Evolutionary conservation across 768 basidiomycete genomes (phyloP), one percentile per base, ranked within the genome.

Genomic region (Rhizopogon sp.): DNA sequence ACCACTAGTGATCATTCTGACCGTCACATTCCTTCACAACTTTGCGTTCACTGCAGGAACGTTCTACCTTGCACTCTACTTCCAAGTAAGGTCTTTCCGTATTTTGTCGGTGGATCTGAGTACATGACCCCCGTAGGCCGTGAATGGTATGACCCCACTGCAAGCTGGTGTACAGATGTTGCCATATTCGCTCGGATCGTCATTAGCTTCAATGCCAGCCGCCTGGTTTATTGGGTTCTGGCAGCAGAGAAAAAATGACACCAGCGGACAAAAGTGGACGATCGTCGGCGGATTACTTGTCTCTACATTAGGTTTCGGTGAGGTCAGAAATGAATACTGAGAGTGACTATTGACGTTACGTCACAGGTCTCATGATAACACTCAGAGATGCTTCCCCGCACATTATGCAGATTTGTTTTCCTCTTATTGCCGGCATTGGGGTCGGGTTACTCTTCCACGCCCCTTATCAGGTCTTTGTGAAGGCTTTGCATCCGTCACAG

Each of bases 391-490:
- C 73, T 47, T 76, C 87, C 8, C 63, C 70, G 41, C 64, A 70
- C 33, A 59, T 68, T 14, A 56, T 72, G 39, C 84, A 89, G 66
- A 66, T 72, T 39, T 52, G 76, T n/a, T 87, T 79, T 65, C 85
- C 88, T 6, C 70, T 93, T 39, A 73, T 91, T 55, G 80, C 87
- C 46, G 91, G 91, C 14, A 69, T 89, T 35, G 90, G 90, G 9
- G 65, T 93, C 55, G 90, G 91, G 39, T 85, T 92, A 81, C 72
- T 92, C 28, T 91, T 92, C 70, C 90, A 92, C 64, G 84, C 90
- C 0, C 91, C 91, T 7, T 91, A 90, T 63, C 88, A 90, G 64
- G 79, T 90, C 8, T 88, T 93, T 65, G 81, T 81, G 47, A 78
- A 77, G 56, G 81, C 85, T 11, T 68, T 93, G 37, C 78, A 80